Base-by-base conservation (phyloP, 2,329 filamentous ascomycete species). In the Xylaria digitata region DNA sequence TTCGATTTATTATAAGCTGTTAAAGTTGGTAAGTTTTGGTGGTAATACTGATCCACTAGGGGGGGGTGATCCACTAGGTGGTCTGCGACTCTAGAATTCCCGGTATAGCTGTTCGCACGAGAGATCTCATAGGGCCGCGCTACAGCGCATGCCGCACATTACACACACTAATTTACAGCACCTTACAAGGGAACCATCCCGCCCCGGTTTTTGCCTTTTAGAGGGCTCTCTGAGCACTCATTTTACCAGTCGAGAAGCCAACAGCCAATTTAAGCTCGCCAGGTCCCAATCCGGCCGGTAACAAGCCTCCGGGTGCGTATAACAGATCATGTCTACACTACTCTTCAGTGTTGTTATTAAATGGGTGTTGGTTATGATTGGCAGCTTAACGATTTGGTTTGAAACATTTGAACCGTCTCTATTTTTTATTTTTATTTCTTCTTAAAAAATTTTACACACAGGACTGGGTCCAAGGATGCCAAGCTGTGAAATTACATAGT, bases 191-290 rank as follows among this genome's bases (percentile, higher is more conserved):
- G n/a, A 34, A 7, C 15, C 21, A n/a, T n/a, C n/a, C 45, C 9
- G 21, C 45, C 45, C 45, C 21, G 57, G 57, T 42, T 42, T 60
- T 17, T 60, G 34, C 34, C 46, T 19, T 7, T 9, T 15, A 30
- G 26, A 17, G 32, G 40, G 32, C 46, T 30, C 46, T 30, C 21
- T 42, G 45, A 2, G 37, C 3, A 11, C 37, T 63, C 40, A 60
- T 60, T 58, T 58, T 63, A 57, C 45, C 61, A 57, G 61, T 53
- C 48, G 55, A 52, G 55, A 48, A 45, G 40, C 61, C 46, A 53
- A 54, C 54, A 64, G 54, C 49, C 34, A 53, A 52, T 52, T 59
- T 45, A 42, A n/a, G 42, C 54, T 19, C 34, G 34, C 40, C 15
- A 50, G 3, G 19, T 59, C 49, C 43, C 19, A 9, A 17, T 9